These are phyloP conservation scores for Fusarium euwallaceae DNA, from an alignment of 2,329 filamentous ascomycete genomes.

Conservation along the genomic window DNA sequence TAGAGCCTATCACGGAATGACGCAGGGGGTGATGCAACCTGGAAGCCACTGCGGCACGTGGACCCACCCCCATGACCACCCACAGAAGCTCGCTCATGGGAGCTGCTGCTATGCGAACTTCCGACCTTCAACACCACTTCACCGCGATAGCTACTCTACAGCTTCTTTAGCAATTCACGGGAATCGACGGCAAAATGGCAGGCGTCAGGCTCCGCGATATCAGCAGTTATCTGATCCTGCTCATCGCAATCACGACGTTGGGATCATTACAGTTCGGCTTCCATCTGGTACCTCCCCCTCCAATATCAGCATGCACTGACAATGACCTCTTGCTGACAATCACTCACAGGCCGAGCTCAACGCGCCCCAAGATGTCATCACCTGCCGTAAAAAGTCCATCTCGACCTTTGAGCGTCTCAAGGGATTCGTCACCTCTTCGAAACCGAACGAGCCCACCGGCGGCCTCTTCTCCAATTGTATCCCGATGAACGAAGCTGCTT, in stretches of 20 bases:
- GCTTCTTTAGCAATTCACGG: not conserved
- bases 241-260: slow-evolving; percentile 82
- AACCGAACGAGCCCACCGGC: slow-evolving; percentile 38
- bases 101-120: slow-evolving; percentile 4
- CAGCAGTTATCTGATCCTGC: slow-evolving; percentile 82
- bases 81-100: not conserved
- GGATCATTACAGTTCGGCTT: slow-evolving; percentile 96
- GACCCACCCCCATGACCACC: slow-evolving; percentile 35
- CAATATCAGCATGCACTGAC: not conserved
- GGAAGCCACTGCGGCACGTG: slow-evolving; percentile 29
- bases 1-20: not conserved
- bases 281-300: slow-evolving; percentile 76
- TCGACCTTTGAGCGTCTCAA: slow-evolving; percentile 48
- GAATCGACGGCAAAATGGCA: slow-evolving; percentile 45
- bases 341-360: slow-evolving; percentile 83
- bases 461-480: slow-evolving; percentile 80
- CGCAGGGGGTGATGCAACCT: slow-evolving; percentile 19
- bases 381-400: slow-evolving; percentile 74
- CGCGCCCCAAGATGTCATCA: slow-evolving; percentile 93
- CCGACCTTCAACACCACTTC: slow-evolving; percentile 10
- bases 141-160: not conserved
- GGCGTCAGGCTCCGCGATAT: slow-evolving; percentile 60
- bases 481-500: slow-evolving; percentile 84
- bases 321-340: slow-evolving; percentile 16
- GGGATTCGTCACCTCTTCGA: slow-evolving; percentile 46